phyloP scores from a whole-genome alignment of 202 grass and related monocot species.

The Elaeis oleifera region DNA sequence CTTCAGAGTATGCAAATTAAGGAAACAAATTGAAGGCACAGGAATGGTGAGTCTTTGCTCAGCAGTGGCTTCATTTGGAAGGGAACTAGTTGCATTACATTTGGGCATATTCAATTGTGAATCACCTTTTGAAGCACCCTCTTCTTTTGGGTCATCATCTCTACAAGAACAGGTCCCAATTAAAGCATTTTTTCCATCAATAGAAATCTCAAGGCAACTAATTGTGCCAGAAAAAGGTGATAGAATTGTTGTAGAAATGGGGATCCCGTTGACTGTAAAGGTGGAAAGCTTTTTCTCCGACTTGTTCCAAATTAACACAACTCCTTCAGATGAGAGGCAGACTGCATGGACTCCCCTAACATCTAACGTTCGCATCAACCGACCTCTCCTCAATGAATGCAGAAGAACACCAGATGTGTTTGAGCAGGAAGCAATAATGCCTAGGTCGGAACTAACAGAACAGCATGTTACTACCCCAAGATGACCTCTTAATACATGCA shows the following conservation, averaged over 20 bases:
- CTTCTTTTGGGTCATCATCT: constrained; percentile 33
- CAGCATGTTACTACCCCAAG: constrained; percentile 77
- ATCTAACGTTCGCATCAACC: constrained; percentile 65
- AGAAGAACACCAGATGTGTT: constrained; percentile 65
- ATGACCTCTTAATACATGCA: constrained; percentile 94
- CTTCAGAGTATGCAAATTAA: constrained; percentile 90
- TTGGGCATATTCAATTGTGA: constrained; percentile 13
- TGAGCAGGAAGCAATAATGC: constrained; percentile 77
- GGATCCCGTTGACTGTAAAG: constrained; percentile 91
- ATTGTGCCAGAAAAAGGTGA: constrained; percentile 66
- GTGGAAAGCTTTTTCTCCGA: constrained; percentile 70
- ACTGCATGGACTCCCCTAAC: constrained; percentile 49
- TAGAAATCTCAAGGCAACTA: constrained; percentile 87
- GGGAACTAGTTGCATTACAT: constrained; percentile 16
- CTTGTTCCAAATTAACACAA: constrained; percentile 83
- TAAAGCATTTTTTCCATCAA: constrained; percentile 79
- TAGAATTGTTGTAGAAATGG: constrained; percentile 50
- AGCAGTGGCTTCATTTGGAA: constrained; percentile 16
- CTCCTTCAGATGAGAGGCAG: constrained; percentile 75
- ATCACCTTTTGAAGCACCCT: constrained; percentile 25
- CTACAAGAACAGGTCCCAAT: constrained; percentile 46
- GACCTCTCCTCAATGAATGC: constrained; percentile 84
- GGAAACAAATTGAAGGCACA: constrained; percentile 80
- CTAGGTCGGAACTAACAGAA: constrained; percentile 82
- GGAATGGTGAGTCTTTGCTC: constrained; percentile 43